Base-by-base conservation (phyloP, 371 early-diverging fungal species). In the Capillidium heterosporum region DNA sequence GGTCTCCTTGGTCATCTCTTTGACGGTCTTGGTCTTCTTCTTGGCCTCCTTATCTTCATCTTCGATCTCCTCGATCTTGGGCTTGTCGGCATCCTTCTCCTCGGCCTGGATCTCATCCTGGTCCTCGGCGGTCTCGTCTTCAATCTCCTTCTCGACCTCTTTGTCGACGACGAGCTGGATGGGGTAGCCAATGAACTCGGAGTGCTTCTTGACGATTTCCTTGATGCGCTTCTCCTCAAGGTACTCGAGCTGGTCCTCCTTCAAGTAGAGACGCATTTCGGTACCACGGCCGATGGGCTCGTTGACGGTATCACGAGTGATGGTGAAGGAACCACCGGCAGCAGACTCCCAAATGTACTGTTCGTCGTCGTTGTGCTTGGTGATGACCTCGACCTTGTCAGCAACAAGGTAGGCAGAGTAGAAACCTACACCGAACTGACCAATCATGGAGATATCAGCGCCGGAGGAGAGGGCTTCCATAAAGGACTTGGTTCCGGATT, bases 351-450 rank as follows among this genome's bases (percentile, higher is more conserved):
- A 96, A 60, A 90, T 76, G 81, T 90, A 88, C 69, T 89, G 87
- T 71, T 81, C 82, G 72, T 91, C 92, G 67, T 89, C 84, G 67
- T 89, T 91, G 80, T 89, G 81, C 82, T 91, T 95, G 64, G 93
- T 87, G 71, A 93, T 83, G 59, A 96, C 91, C 67, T 85, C 76
- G 52, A 96, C 95, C 67, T 78, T 79, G 71, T 93, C 90, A 59
- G 97, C 95, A 62, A 94, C 91, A 52, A 96, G 76, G 78, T 91
- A 96, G 55, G 91, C 87, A 51, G 93, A 89, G 83, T 95, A 96
- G 87, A 96, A 95, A 69, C 97, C 97, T 60, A 96, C 89, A 84
- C 97, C 97, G 72, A 96, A 96, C 73, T 95, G 97, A 62, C 95
- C 97, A 71, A 96, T 96, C 82, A 96, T 82, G 63, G 84, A 80